Evolutionary conservation across 2,329 filamentous ascomycete species (phyloP), one percentile per base, ranked within the genome.

Genomic region (Claviceps spartinae): DNA sequence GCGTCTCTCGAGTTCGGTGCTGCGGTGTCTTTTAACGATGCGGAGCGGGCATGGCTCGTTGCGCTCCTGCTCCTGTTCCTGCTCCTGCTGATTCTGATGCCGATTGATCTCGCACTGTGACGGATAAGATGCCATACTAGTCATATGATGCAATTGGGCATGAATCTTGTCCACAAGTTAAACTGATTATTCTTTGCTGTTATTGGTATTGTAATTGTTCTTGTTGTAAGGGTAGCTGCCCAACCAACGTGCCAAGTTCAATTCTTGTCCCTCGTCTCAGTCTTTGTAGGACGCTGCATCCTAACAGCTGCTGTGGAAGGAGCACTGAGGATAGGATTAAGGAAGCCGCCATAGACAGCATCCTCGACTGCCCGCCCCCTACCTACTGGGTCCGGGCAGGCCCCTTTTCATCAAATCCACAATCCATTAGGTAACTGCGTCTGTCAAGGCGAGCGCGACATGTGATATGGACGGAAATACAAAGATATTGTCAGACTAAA

Each of bases 11-110:
- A n/a, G 14, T 14, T 37, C 37, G 18, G 13, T 51, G 34, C 50
- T 41, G 26, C 53, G 51, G 8, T 47, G 45, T 37, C 65, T 64
- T 60, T 77, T 80, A 59, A 72, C 61, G 59, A 80, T 75, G 42
- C 73, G 71, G 37, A 79, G 61, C 11, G 78, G 77, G 36, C 67
- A 67, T 18, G 75, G 71, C 52, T 61, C 59, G 58, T 63, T 65
- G 22, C 26, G 48, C 36, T 49, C 22, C 26, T 24, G 34, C 18
- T 40, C 41, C 26, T 37, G 52, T 16, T 20, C 20, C 13, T 9
- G 43, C 22, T 48, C 43, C n/a, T 18, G n/a, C 30, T 43, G 36
- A 16, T 42, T 50, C 38, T 30, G 6, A 7, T 11, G 26, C 48
- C 13, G 44, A 34, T 46, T 34, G 44, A 41, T 26, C 2, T 36